phyloP scores from a whole-genome alignment of 768 basidiomycete species.

The Scleroderma bovista region DNA sequence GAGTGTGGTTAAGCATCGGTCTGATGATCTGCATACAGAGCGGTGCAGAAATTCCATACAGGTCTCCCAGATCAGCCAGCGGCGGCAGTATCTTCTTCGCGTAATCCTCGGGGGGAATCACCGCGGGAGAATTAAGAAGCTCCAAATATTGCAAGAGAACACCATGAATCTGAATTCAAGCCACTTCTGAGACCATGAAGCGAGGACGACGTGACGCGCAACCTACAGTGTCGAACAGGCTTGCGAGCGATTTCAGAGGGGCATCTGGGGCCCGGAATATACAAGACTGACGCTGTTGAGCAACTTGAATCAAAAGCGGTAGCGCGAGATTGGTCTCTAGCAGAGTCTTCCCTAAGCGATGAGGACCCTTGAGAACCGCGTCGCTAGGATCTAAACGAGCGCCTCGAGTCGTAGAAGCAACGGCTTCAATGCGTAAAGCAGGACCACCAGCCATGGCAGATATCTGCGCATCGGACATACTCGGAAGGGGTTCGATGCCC shows the following conservation, averaged over 20 bases:
- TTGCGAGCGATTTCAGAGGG: conserved; percentile 80
- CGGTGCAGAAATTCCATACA: conserved; percentile 76
- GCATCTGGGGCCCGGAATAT: conserved; percentile 69
- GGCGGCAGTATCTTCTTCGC: conserved; percentile 69
- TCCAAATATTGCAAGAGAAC: conserved; percentile 91
- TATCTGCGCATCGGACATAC: conserved; percentile 84
- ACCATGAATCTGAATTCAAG: conserved; percentile 68
- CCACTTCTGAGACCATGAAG: conserved; percentile 15
- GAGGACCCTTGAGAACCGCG: conserved; percentile 57
- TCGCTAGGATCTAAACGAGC: conserved; percentile 66
- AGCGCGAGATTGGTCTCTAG: conserved; percentile 72
- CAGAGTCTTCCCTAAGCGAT: conserved; percentile 58
- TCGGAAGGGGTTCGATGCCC: conserved; percentile 86
- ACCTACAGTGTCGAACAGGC: conserved; percentile 85
- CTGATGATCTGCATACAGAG: conserved; percentile 94
- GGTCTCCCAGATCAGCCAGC: conserved; percentile 62
- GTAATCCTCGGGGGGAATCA: conserved; percentile 68
- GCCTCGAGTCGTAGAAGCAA: conserved; percentile 74
- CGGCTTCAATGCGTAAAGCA: conserved; percentile 78
- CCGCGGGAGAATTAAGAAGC: conserved; percentile 67
- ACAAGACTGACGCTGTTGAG: conserved; percentile 85
- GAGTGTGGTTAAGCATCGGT: conserved; percentile 62
- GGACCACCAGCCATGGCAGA: conserved; percentile 89
- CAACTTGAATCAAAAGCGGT: conserved; percentile 86
- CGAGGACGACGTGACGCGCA: conserved; percentile 9